Base-by-base conservation (phyloP, 148 eudicot species). In the Heliosperma pusillum region DNA sequence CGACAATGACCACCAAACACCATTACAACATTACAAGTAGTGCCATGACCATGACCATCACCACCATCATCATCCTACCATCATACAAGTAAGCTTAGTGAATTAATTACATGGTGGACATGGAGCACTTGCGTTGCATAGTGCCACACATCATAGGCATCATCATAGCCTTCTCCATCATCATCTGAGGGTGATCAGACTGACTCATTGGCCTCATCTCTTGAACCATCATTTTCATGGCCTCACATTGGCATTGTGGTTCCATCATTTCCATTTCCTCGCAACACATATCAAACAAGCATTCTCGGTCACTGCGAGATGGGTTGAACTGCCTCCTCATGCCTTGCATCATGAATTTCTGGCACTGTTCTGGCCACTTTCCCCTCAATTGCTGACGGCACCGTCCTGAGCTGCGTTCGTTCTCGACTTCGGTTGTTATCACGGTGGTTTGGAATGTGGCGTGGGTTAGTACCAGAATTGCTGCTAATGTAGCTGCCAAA, bases 101-200 rank as follows among this genome's bases (percentile, higher is more conserved):
- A 19, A n/a, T 61, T 61, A n/a, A 45, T 61, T 61, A 62, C 62
- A 55, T 71, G 45, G 64, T 24, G 10, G 77, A 74, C 78, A 75
- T 75, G 33, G 9, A 27, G 64, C 78, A 75, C 20, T 16, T 56
- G 15, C 27, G 53, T 1, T 66, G 22, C 78, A 55, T 66, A 62
- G 67, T 69, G 3, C 74, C 69, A 19, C 79, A 77, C 74, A 60
- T 70, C 80, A 62, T 61, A 8, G 80, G 80, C 1, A 77, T 21
- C 10, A 29, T 36, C 80, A 77, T 77, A 15, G 75, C 80, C 74
- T 45, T 61, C 3, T 71, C 70, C 70, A 71, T 71, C 50, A 71
- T n/a, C 29, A 27, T 15, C 9, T 47, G 21, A 25, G 30, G 29
- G 9, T 27, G 21, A 68, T 22, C 6, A 40, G 15, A 20, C 63